A percentile compares a stretch with the other conserved stretches of the same genome.
Conservation (phyloP, 345 rosid genomes). For the Populus nigra region DNA sequence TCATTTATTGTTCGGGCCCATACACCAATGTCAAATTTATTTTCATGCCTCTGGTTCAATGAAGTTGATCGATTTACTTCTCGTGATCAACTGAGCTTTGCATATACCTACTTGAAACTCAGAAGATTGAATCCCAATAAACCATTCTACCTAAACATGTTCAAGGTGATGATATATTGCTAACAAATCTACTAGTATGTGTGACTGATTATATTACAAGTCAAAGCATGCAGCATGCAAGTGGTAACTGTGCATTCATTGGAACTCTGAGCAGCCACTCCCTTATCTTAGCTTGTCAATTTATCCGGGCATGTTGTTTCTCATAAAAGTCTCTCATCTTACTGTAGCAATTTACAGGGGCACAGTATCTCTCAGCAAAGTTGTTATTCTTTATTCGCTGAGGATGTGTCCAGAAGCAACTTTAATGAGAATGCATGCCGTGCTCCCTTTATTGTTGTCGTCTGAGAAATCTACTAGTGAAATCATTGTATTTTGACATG, state of each 20-base stretch:
- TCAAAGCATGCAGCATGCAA: neutral
- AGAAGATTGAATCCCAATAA: slow-evolving; percentile 66
- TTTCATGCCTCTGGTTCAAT: slow-evolving; percentile 92
- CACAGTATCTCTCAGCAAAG: neutral
- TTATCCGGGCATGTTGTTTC: neutral
- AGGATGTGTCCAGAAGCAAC: neutral
- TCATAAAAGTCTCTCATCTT: neutral
- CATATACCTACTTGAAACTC: slow-evolving; percentile 79
- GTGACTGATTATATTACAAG: neutral
- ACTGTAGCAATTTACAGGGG: neutral
- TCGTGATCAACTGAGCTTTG: slow-evolving; percentile 93
- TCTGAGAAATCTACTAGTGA: neutral
- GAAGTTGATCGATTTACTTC: slow-evolving; percentile 92
- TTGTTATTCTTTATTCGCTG: neutral
- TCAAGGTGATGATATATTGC: slow-evolving; percentile 53
- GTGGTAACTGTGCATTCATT: neutral
- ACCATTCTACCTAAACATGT: slow-evolving; percentile 75
- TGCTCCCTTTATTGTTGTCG: neutral
- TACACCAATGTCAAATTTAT: slow-evolving; percentile 92
- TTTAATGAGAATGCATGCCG: neutral
- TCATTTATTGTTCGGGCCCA: slow-evolving; percentile 85
- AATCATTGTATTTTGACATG: neutral
- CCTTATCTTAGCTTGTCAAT: neutral
- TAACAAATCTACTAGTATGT: neutral
- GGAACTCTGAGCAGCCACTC: neutral